A percentile compares a stretch with the other conserved stretches of the same genome.
These are phyloP conservation scores for Fusarium sp. DNA, from an alignment of 2,329 filamentous ascomycete genomes.

Conservation along the genomic window DNA sequence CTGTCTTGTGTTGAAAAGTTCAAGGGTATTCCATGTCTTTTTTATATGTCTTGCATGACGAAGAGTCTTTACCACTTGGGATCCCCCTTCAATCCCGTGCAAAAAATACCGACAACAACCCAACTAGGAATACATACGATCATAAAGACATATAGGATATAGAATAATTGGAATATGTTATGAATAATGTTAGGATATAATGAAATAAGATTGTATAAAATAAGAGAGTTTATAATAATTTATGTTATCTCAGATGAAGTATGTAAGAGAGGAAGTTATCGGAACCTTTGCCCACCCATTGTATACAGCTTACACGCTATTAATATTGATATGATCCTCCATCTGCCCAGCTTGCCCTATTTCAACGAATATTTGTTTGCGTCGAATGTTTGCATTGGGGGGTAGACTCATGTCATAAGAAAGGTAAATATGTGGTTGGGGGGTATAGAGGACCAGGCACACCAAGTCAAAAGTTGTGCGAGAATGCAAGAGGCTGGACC, in stretches of 20 bases:
- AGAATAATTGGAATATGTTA: too few species aligned
- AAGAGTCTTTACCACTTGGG: conserved; percentile 6
- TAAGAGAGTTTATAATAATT: too few species aligned
- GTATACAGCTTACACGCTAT: conserved; percentile 9
- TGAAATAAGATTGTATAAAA: too few species aligned
- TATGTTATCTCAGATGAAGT: too few species aligned
- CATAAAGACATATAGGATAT: too few species aligned
- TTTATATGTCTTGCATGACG: conserved; percentile 39
- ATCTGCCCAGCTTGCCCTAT: not conserved
- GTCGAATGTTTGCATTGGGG: conserved; percentile 3
- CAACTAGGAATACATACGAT: too few species aligned
- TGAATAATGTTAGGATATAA: too few species aligned
- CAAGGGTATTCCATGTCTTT: conserved; percentile 30
- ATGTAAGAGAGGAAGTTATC: too few species aligned
- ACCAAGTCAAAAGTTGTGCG: conserved; percentile 6
- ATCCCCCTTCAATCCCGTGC: not conserved
- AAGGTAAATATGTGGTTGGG: conserved; percentile 11
- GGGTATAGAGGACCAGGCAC: conserved; percentile 3
- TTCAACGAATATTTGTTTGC: conserved; percentile 4
- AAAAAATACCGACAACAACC: too few species aligned
- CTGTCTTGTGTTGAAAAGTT: conserved; percentile 1
- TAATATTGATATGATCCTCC: not conserved
- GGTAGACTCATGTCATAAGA: not conserved
- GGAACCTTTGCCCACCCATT: too few species aligned
- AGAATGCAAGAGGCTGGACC: conserved; percentile 27